phyloP scores from a whole-genome alignment of 2,329 filamentous ascomycete species.

The Mycogone perniciosa region DNA sequence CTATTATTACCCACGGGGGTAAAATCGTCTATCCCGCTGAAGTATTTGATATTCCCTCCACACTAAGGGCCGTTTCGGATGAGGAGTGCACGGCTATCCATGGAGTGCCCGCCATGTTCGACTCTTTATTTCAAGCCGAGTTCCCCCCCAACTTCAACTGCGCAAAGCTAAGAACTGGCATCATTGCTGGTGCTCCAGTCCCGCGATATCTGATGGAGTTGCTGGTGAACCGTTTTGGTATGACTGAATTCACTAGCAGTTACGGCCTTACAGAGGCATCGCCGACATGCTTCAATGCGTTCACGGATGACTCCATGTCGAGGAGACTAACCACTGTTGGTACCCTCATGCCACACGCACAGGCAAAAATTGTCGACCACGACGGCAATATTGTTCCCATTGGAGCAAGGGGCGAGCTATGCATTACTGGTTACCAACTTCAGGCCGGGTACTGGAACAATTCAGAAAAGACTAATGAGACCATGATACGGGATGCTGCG shows the following conservation, averaged over 20 bases:
- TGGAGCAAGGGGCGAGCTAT: constrained; percentile 65
- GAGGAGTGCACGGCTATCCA: constrained; percentile 69
- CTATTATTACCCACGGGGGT: constrained; percentile 65
- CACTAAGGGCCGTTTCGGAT: constrained; percentile 58
- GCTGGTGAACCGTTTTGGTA: constrained; percentile 64
- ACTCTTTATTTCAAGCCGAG: constrained; percentile 51
- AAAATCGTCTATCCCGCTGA: constrained; percentile 72
- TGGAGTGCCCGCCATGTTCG: constrained; percentile 81
- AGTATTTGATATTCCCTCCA: constrained; percentile 62
- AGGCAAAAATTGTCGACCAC: constrained; percentile 70
- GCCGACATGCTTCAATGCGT: constrained; percentile 75
- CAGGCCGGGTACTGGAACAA: constrained; percentile 65
- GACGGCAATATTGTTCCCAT: constrained; percentile 60
- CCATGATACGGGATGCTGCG: constrained; percentile 46
- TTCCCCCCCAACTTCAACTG: constrained; percentile 36
- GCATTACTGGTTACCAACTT: constrained; percentile 71
- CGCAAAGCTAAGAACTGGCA: constrained; percentile 62
- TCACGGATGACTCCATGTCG: constrained; percentile 63
- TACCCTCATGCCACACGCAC: constrained; percentile 66
- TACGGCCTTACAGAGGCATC: constrained; percentile 72
- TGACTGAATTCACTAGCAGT: constrained; percentile 66
- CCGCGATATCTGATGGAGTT: constrained; percentile 69
- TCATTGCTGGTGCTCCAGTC: constrained; percentile 72
- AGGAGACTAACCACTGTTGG: constrained; percentile 66
- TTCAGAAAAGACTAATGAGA: constrained; percentile 62